Conservation (phyloP, 2,329 filamentous ascomycete genomes). For the Dactylellina haptotyla region DNA sequence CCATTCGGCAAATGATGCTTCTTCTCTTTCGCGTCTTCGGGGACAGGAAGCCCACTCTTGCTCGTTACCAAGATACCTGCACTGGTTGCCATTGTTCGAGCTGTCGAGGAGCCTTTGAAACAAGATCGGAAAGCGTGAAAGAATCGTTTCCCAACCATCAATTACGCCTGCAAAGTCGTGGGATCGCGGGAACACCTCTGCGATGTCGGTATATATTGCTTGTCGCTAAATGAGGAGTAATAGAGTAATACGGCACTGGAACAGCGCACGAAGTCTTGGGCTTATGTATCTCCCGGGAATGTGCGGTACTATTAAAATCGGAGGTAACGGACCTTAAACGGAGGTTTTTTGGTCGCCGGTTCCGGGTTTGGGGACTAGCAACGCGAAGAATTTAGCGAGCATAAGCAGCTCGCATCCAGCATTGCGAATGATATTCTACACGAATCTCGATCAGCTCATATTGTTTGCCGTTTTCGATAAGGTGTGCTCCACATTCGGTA, state of each 20-base stretch:
- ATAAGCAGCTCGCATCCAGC: conserved; percentile 25
- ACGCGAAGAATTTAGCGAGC: conserved; percentile 1
- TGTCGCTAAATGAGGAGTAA: background rate
- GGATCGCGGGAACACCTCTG: background rate
- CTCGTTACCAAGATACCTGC: conserved; percentile 31
- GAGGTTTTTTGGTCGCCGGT: conserved; percentile 23
- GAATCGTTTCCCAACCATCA: conserved; percentile 43
- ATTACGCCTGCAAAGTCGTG: conserved; percentile 1
- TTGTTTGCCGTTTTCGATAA: too few relatives aligned
- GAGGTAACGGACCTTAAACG: conserved; percentile 49
- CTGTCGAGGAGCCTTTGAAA: conserved; percentile 25
- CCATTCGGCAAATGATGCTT: conserved; percentile 50
- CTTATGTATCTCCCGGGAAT: conserved; percentile 16
- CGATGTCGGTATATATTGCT: background rate
- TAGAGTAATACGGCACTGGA: conserved; percentile 7
- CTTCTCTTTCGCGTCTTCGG: conserved; percentile 48
- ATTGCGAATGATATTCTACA: too few relatives aligned
- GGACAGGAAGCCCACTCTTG: conserved; percentile 42
- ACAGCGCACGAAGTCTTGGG: background rate
- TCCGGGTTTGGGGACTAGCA: background rate
- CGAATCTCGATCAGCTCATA: background rate
- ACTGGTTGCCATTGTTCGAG: conserved; percentile 34
- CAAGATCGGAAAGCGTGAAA: conserved; percentile 40
- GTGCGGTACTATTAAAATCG: background rate
- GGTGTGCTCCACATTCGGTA: too few relatives aligned